Evolutionary conservation across 2,329 filamentous ascomycete species (phyloP).

Genomic region (Hysterium pulicare): DNA sequence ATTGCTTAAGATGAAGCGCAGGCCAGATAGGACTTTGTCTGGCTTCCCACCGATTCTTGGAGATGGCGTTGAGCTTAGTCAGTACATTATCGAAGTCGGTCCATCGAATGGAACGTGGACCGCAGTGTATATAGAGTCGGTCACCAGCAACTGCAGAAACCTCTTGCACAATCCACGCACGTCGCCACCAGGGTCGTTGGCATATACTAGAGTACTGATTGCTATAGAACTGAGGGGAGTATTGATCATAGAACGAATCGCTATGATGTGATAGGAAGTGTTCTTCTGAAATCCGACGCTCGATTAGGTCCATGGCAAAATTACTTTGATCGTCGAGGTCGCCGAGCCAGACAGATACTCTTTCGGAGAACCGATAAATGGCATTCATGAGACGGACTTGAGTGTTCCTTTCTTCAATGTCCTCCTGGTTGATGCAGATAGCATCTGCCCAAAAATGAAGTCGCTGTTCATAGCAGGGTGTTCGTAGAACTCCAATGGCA

Average conservation of each 20-base stretch:
- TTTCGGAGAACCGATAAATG: no score
- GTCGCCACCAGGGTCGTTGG: slow-evolving; percentile 6
- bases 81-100: not conserved
- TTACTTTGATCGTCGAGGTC: no score
- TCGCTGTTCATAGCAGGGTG: no score
- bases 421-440: no score
- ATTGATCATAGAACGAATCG: not conserved
- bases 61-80: not conserved
- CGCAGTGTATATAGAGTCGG: slow-evolving; percentile 1
- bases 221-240: not conserved
- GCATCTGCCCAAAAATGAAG: no score
- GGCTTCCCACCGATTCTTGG: not conserved
- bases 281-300: not conserved
- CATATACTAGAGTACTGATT: not conserved
- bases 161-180: slow-evolving; percentile 12
- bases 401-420: no score
- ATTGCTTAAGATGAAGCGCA: no score
- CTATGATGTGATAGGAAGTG: not conserved
- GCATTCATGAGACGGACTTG: slow-evolving; percentile 11
- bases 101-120: slow-evolving; percentile 6
- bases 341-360: no score
- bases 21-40: no score
- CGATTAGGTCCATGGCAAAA: slow-evolving; percentile 6
- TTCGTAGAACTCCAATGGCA: no score
- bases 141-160: not conserved